Base-by-base conservation (phyloP, 225 moss, liverwort and hornwort genomes). In the Ulota crispa region DNA sequence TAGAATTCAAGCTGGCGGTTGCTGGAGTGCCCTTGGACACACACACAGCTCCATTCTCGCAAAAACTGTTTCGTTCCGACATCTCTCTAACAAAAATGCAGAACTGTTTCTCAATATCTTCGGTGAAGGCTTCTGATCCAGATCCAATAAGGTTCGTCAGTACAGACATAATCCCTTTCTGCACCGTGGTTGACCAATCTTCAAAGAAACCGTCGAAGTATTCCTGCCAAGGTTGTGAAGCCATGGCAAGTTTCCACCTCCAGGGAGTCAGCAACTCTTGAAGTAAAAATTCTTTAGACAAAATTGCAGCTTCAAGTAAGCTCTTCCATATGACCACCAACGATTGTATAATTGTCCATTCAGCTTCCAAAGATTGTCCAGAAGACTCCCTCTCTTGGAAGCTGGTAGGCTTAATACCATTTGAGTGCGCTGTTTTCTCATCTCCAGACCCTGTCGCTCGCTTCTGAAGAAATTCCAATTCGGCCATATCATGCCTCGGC, bases 231-330 rank as follows among this genome's bases (percentile, higher is more conserved):
- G 91, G 91, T 67, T 89, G 87, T 65, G 85, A 79, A 34, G 50
- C 77, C 83, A 91, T 81, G 70, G 89, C 91, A 70, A 89, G 91
- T 82, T 82, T 89, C 92, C 92, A 92, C 62, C 92, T 83, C 92
- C 92, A 92, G 64, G 92, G 81, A 30, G 75, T 86, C 79, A 92
- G 71, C 73, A 92, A 82, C 70, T 88, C 90, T 78, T 81, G 81
- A 64, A 92, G 85, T 36, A 92, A 2, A 82, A 92, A 92, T 47
- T 76, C 88, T 68, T 73, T 79, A 7, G 88, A 80, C 67, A 90
- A 24, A 68, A 90, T 87, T 74, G 80, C 77, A 81, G 86, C 80
- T 65, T 85, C 83, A 69, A 90, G 77, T 75, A 92, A 82, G 27
- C 62, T 85, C 77, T 75, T 88, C 92, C 92, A 92, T 52, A 80